Percentiles rank a stretch among this genome's conserved stretches.
These are phyloP conservation scores for Chlorella sorokiniana DNA, from an alignment of 139 green algal species.

Conservation along the genomic window DNA sequence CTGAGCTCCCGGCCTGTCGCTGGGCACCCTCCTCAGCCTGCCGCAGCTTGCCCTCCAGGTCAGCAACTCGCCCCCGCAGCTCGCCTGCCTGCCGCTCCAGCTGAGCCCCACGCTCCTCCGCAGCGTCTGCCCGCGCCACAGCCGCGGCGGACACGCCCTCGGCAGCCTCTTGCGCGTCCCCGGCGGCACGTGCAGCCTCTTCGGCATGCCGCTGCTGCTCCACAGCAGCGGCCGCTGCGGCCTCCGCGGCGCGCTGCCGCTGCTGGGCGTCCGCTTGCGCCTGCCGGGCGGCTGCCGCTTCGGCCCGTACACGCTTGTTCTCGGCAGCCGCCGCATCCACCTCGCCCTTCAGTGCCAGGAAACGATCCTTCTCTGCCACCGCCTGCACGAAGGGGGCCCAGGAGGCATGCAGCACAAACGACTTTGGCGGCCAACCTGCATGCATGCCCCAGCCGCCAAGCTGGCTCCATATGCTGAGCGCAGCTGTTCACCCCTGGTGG, in stretches of 20 bases:
- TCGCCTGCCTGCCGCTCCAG: background rate
- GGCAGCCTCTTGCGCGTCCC: background rate
- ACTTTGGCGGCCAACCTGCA: too few species aligned
- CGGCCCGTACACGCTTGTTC: background rate
- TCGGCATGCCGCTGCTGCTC: background rate
- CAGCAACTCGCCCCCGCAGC: background rate
- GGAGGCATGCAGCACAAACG: background rate
- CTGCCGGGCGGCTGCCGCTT: background rate
- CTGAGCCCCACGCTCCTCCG: background rate
- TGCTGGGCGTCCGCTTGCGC: constrained; percentile 5
- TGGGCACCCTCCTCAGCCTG: background rate
- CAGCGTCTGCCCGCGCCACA: background rate
- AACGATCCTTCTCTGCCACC: background rate
- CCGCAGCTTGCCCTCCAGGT: background rate
- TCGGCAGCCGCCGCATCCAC: constrained; percentile 16
- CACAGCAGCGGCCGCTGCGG: background rate
- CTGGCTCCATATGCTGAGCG: too few species aligned
- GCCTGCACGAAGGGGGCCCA: background rate
- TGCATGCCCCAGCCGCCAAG: too few species aligned
- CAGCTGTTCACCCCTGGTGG: too few species aligned
- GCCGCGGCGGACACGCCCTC: background rate
- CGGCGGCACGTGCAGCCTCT: background rate
- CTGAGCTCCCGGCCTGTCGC: background rate
- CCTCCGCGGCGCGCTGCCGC: background rate
- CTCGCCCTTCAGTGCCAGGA: background rate